A percentile compares a stretch with the other conserved stretches of the same genome.
These are phyloP conservation scores for Helicocarpus griseus DNA, from an alignment of 2,329 filamentous ascomycete species.

Conservation along the genomic window DNA sequence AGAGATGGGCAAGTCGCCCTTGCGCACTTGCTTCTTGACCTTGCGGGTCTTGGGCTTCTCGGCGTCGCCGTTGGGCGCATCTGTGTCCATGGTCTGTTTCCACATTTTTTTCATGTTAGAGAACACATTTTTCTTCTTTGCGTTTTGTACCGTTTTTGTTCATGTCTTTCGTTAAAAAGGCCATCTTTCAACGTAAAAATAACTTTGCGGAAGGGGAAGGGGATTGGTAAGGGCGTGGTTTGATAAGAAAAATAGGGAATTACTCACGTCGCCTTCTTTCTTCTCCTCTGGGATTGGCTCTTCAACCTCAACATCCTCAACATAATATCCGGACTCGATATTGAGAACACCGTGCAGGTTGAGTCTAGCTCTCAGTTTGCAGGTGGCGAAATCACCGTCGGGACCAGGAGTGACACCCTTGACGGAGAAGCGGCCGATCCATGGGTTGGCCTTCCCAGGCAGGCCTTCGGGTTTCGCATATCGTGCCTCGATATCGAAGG, in stretches of 20 bases:
- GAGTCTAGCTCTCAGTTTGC: slow-evolving; percentile 95
- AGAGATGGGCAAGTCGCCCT: slow-evolving; percentile 85
- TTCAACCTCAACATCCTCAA: slow-evolving; percentile 95
- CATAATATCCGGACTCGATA: slow-evolving; percentile 93
- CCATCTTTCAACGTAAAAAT: no score
- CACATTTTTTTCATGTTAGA: slow-evolving; percentile 18
- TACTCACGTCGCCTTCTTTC: slow-evolving; percentile 51
- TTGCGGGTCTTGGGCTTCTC: slow-evolving; percentile 80
- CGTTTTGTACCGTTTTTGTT: neutral
- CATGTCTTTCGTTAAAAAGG: slow-evolving; percentile 3
- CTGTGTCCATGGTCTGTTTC: slow-evolving; percentile 73
- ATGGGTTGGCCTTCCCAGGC: slow-evolving; percentile 82
- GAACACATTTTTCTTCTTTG: slow-evolving; percentile 13
- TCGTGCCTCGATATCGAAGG: slow-evolving; percentile 90
- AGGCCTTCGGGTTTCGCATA: slow-evolving; percentile 81
- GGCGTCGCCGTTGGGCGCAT: slow-evolving; percentile 51
- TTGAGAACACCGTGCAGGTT: slow-evolving; percentile 96
- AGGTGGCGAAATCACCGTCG: slow-evolving; percentile 98
- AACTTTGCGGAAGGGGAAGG: neutral
- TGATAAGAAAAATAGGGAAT: slow-evolving; percentile 6
- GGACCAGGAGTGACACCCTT: slow-evolving; percentile 92
- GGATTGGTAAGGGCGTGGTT: neutral
- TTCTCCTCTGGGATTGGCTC: slow-evolving; percentile 73
- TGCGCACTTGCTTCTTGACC: slow-evolving; percentile 98
- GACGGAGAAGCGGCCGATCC: slow-evolving; percentile 96